phyloP scores from a whole-genome alignment of 345 rosid species.

The Arabidopsis suecica region DNA sequence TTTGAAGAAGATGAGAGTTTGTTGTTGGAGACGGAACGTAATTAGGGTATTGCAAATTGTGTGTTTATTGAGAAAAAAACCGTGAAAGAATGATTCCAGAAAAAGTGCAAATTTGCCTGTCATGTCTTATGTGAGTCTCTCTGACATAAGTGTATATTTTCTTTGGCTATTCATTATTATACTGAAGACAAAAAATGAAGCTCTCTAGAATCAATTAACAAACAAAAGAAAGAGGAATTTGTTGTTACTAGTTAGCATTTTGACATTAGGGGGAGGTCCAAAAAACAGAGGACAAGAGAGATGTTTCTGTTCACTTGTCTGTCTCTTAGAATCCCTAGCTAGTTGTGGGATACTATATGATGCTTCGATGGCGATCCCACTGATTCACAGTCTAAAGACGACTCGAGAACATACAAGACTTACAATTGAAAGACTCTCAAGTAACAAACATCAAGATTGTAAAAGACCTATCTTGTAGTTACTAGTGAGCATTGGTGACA shows the following conservation, averaged over 20 bases:
- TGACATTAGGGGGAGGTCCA: not conserved
- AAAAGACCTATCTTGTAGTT: not conserved
- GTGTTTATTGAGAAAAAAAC: constrained; percentile 11
- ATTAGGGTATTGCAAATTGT: constrained; percentile 28
- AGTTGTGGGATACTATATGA: not conserved
- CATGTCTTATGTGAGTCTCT: constrained; percentile 29
- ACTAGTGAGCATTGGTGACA: not conserved
- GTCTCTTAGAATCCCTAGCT: too few species aligned
- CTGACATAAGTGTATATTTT: not conserved
- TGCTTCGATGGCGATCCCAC: not conserved
- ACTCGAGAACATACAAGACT: not conserved
- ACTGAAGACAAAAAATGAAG: not conserved
- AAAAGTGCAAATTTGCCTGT: constrained; percentile 22
- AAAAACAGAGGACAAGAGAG: not conserved
- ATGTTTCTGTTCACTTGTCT: not conserved
- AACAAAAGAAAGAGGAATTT: not conserved
- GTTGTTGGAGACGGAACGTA: constrained; percentile 25
- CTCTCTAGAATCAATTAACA: not conserved
- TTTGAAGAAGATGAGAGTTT: constrained; percentile 11
- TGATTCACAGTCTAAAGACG: not conserved
- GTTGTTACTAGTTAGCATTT: not conserved
- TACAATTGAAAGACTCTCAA: not conserved
- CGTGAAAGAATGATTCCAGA: constrained; percentile 12
- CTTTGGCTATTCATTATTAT: not conserved
- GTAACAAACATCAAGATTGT: not conserved